Conservation (phyloP, 495 filamentous ascomycete genomes). For the Hypoxylon fuscum region DNA sequence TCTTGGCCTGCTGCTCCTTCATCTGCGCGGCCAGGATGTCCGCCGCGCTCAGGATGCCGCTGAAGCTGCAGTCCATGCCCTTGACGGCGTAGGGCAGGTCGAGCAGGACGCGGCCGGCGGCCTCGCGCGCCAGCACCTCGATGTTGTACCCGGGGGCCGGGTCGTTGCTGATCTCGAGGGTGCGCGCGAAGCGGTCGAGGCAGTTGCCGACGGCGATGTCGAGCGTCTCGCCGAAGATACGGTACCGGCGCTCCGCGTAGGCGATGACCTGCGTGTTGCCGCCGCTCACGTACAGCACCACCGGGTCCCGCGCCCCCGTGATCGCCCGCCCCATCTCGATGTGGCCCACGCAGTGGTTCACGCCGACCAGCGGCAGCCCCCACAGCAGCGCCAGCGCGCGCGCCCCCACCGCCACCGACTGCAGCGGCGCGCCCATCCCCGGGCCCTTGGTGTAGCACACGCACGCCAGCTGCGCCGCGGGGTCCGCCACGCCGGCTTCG, state of each 20-base stretch:
- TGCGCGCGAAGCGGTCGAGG: slow-evolving; percentile 93
- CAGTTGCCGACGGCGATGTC: slow-evolving; percentile 99
- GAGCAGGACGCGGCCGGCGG: slow-evolving; percentile 66
- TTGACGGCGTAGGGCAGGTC: slow-evolving; percentile 97
- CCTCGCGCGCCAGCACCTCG: slow-evolving; percentile 90
- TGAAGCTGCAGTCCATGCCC: slow-evolving; percentile 97
- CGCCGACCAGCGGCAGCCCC: slow-evolving; percentile 85
- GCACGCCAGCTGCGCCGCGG: slow-evolving; percentile 76
- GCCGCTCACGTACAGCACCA: slow-evolving; percentile 94
- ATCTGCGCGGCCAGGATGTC: slow-evolving; percentile 78
- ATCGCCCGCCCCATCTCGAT: slow-evolving; percentile 98
- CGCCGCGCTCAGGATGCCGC: slow-evolving; percentile 83
- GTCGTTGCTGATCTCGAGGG: slow-evolving; percentile 90
- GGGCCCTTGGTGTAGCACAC: slow-evolving; percentile 96
- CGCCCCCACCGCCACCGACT: slow-evolving; percentile 85
- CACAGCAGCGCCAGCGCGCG: slow-evolving; percentile 85
- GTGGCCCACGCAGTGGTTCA: slow-evolving; percentile 98
- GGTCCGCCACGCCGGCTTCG: slow-evolving; percentile 64
- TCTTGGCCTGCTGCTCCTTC: slow-evolving; percentile 48
- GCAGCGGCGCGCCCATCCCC: slow-evolving; percentile 96
- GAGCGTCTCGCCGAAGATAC: slow-evolving; percentile 96
- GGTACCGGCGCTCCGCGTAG: slow-evolving; percentile 90
- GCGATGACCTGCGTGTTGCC: slow-evolving; percentile 99
- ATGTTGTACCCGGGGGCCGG: slow-evolving; percentile 98
- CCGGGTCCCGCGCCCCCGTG: slow-evolving; percentile 89